These are phyloP conservation scores for Candida pseudocylindracea DNA, from an alignment of 1,139 yeast genomes.

Conservation along the genomic window DNA sequence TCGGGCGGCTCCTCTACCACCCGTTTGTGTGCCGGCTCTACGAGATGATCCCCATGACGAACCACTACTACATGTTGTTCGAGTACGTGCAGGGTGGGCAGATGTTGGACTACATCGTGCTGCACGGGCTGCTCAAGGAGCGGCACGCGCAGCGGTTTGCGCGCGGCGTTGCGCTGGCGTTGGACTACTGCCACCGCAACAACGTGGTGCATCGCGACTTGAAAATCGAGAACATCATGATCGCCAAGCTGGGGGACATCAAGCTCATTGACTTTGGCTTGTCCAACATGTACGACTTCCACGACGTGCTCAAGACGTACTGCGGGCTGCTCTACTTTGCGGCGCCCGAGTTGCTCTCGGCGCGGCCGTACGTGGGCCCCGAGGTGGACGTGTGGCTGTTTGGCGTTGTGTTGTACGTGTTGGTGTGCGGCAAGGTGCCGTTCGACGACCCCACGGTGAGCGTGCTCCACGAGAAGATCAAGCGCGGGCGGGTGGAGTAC, in stretches of 20 bases:
- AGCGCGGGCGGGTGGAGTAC: conserved; percentile 80
- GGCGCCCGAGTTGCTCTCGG: conserved; percentile 88
- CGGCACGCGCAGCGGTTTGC: conserved; percentile 90
- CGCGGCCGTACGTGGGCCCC: conserved; percentile 89
- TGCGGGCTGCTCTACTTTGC: conserved; percentile 98
- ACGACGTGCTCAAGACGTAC: conserved; percentile 63
- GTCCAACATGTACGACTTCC: conserved; percentile 64
- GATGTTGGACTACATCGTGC: conserved; percentile 89
- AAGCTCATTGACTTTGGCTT: conserved; percentile 93
- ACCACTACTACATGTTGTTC: conserved; percentile 90
- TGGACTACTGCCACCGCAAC: conserved; percentile 82
- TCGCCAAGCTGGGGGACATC: conserved; percentile 81
- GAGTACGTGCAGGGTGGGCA: conserved; percentile 98
- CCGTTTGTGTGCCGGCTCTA: conserved; percentile 82
- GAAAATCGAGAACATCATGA: conserved; percentile 91
- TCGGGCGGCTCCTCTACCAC: conserved; percentile 77
- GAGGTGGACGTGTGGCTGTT: conserved; percentile 99
- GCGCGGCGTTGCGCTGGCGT: conserved; percentile 86
- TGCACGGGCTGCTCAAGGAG: conserved; percentile 89
- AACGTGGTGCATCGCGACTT: conserved; percentile 93
- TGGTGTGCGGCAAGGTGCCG: conserved; percentile 93
- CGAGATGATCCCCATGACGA: conserved; percentile 92
- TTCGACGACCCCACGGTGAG: conserved; percentile 92
- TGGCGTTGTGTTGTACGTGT: conserved; percentile 88
- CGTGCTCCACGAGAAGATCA: conserved; percentile 83